Evolutionary conservation across 2,329 filamentous ascomycete genomes (phyloP), one percentile per base, ranked within the genome.

Genomic region (Coniosporium tulheliwenetii): DNA sequence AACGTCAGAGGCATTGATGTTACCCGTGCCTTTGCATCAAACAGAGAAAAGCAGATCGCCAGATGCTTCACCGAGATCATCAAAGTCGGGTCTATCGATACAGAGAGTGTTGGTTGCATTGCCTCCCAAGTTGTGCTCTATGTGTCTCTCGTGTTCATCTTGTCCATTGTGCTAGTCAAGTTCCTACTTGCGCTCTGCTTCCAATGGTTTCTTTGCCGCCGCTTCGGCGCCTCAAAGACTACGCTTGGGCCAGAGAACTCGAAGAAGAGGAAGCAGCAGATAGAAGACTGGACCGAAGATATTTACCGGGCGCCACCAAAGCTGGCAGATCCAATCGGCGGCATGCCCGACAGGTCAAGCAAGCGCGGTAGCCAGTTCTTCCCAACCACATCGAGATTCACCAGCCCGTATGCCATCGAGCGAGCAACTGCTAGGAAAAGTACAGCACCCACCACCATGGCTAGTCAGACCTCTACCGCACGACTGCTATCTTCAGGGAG

Each of bases 81-180:
- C 71, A 93, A 89, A 60, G 91, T 98, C 39, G 91, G 91, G 43
- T 87, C 82, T 10, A 81, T 98, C 44, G 93, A 98, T 54, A 96
- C 91, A 0, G 87, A 93, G 52, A 93, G 85, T 5, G 83, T 98
- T 38, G 91, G 91, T 12, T 98, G 91, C 64, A 98, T 98, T 58
- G 91, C 91, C 2, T 94, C 89, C 48, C 83, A 94, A 63, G 87
- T 98, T 19, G 91, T 98, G 3, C 77, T 98, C 36, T 98, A 98
- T 56, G 79, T 93, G 40, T 93, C 89, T 3, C 68, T 98, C 47
- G 77, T 81, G 41, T 84, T 98, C 60, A 98, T 98, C 62, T 64
- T 98, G 44, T 78, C 85, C 4, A 85, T 98, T 39, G 93, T 98
- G 5, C 56, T 74, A 12, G 74, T 81, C 46, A 89, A 93, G 49